Conservation (phyloP, 75 land plant genomes). For the Isoetes taiwanensis region DNA sequence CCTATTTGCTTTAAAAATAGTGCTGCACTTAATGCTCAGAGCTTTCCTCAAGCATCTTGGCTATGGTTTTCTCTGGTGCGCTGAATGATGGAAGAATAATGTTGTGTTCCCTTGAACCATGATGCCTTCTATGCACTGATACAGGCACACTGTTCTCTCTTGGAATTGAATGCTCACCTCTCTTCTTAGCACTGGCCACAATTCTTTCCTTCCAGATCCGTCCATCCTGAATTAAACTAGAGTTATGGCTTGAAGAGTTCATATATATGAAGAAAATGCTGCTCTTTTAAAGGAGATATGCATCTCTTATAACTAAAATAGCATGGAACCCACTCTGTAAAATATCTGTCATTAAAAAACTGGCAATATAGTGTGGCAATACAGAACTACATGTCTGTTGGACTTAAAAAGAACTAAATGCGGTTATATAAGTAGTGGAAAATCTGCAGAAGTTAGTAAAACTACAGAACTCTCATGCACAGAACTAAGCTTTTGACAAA, state of each 20-base stretch:
- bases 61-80: conserved; percentile 55
- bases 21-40: no score
- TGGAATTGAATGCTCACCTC: conserved; percentile 37
- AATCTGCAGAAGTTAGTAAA: no score
- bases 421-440: no score
- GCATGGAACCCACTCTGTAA: no score
- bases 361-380: no score
- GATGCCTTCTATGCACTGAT: conserved; percentile 9
- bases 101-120: conserved; percentile 18
- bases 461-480: not conserved
- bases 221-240: conserved; percentile 51
- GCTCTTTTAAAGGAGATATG: no score
- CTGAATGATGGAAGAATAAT: conserved; percentile 49
- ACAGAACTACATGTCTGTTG: no score
- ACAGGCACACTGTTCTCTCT: conserved; percentile 20
- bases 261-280: no score
- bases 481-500: not conserved
- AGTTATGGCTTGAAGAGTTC: not conserved
- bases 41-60: conserved; percentile 46
- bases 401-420: no score
- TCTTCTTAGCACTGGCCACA: conserved; percentile 26
- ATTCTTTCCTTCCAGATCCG: conserved; percentile 83
- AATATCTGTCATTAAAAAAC: no score
- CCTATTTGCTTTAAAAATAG: no score
- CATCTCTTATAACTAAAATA: no score